phyloP scores from a whole-genome alignment of 1,284 basidiomycete genomes.

The Malassezia pachydermatis region DNA sequence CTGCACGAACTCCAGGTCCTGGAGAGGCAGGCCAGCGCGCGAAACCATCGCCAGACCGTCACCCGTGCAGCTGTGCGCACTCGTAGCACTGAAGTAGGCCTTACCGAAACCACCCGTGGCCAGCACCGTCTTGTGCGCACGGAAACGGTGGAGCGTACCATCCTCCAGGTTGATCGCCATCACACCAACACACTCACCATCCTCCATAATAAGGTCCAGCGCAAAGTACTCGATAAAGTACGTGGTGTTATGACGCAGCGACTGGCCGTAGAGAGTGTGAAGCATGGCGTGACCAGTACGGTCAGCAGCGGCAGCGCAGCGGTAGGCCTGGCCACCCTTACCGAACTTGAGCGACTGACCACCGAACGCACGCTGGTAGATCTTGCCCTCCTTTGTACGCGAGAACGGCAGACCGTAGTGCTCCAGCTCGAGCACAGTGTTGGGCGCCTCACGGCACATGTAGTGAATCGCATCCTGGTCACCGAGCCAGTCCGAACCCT shows the following conservation, averaged over 20 bases:
- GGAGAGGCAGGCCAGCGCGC: constrained; percentile 87
- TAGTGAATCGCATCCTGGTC: constrained; percentile 99
- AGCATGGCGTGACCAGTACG: constrained; percentile 97
- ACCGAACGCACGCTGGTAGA: constrained; percentile 98
- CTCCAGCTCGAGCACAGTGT: constrained; percentile 88
- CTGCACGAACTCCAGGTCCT: constrained; percentile 97
- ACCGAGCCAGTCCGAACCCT: constrained; percentile 99
- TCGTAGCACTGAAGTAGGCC: constrained; percentile 97
- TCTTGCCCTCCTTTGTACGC: constrained; percentile 96
- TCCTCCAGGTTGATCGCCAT: constrained; percentile 99
- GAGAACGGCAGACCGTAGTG: constrained; percentile 99
- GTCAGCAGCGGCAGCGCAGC: constrained; percentile 95
- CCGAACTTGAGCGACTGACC: constrained; percentile 95
- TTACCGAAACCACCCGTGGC: constrained; percentile 98
- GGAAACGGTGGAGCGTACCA: constrained; percentile 95
- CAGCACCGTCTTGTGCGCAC: constrained; percentile 93
- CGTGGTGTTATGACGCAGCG: constrained; percentile 96
- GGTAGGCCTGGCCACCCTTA: constrained; percentile 98
- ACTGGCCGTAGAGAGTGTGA: constrained; percentile 97
- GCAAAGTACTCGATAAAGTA: constrained; percentile 99
- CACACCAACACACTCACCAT: constrained; percentile 97
- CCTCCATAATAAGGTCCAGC: constrained; percentile 88
- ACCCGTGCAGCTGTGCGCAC: constrained; percentile 96
- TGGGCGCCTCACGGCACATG: constrained; percentile 93
- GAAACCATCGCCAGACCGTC: constrained; percentile 99